Conservation (phyloP, 495 filamentous ascomycete species). For the Talaromyces ruber region DNA sequence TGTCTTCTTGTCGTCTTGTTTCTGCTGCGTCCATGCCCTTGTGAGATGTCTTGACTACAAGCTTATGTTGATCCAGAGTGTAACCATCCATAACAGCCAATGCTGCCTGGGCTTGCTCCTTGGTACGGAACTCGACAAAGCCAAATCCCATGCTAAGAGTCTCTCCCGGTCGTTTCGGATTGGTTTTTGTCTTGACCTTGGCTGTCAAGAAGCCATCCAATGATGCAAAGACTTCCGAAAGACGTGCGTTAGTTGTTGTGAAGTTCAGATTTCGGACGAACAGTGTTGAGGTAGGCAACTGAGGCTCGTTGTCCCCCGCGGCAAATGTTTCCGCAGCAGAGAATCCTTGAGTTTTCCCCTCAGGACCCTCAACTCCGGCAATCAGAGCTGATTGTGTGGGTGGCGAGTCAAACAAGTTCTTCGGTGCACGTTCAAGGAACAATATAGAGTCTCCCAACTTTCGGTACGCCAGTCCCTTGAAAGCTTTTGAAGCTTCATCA, state of each 20-base stretch:
- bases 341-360: conserved; percentile 34
- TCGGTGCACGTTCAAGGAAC: conserved; percentile 90
- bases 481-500: conserved; percentile 72
- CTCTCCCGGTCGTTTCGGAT: conserved; percentile 76
- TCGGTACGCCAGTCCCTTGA: conserved; percentile 73
- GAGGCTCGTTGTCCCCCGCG: conserved; percentile 41
- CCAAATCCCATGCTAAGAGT: conserved; percentile 93
- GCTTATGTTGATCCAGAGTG: conserved; percentile 73
- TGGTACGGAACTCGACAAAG: conserved; percentile 80
- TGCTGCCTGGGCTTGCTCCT: conserved; percentile 68
- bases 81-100: conserved; percentile 78
- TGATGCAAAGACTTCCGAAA: conserved; percentile 66
- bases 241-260: conserved; percentile 64
- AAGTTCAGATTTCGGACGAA: conserved; percentile 94
- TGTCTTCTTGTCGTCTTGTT: conserved; percentile 71
- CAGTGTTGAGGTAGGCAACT: conserved; percentile 62
- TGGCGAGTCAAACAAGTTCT: conserved; percentile 58
- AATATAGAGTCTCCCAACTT: conserved; percentile 86
- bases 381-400: conserved; percentile 16
- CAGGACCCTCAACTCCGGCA: conserved; percentile 13
- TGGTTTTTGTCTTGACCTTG: conserved; percentile 76
- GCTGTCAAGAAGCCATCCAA: conserved; percentile 81
- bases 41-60: conserved; percentile 76
- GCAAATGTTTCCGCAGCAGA: conserved; percentile 51
- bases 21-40: conserved; percentile 79